Conservation (phyloP, 306 rosid genomes). For the Dicorynia guianensis region DNA sequence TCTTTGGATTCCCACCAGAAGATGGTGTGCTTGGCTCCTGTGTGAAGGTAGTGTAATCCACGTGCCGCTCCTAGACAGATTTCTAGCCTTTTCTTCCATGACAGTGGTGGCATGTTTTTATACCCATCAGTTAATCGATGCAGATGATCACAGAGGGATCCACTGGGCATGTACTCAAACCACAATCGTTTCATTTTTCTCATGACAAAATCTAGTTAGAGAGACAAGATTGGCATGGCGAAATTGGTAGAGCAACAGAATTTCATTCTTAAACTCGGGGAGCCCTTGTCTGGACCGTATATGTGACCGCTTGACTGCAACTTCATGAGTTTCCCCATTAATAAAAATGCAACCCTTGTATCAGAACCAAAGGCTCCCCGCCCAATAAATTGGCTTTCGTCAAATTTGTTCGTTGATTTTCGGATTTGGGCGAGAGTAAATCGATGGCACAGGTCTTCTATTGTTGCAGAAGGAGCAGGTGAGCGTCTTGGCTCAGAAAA, state of each 20-base stretch:
- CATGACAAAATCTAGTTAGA: background rate
- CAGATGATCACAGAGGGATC: background rate
- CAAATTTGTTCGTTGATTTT: background rate
- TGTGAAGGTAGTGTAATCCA: conserved; percentile 11
- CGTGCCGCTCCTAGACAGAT: background rate
- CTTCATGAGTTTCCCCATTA: background rate
- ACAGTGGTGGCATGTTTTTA: background rate
- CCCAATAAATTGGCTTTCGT: background rate
- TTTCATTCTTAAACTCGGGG: background rate
- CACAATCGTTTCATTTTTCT: background rate
- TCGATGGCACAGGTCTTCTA: background rate
- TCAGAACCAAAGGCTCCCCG: no score
- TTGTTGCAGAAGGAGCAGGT: background rate
- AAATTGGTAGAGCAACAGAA: background rate
- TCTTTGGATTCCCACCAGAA: no score
- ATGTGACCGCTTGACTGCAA: background rate
- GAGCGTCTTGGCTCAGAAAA: no score
- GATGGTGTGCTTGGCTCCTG: background rate
- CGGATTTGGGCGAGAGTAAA: background rate
- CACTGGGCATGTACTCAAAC: background rate
- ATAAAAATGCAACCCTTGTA: background rate
- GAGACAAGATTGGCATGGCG: background rate
- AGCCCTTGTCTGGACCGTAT: background rate
- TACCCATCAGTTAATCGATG: background rate
- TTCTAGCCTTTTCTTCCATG: conserved; percentile 20